Evolutionary conservation across 306 rosid genomes (phyloP), one percentile per base, ranked within the genome.

Genomic region (Pterocarpus macrocarpus): DNA sequence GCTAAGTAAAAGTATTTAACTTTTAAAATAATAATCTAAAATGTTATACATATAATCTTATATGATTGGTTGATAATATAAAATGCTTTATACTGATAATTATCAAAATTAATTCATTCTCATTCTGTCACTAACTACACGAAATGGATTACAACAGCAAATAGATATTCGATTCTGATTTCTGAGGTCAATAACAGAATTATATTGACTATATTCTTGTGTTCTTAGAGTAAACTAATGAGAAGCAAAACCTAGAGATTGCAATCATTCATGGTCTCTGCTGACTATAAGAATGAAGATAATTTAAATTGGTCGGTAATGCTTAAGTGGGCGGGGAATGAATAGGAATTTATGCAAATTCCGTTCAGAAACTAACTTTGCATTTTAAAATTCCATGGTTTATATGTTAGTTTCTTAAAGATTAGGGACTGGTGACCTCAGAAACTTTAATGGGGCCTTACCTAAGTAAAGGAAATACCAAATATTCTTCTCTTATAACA

Each of bases 301-400:
- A 83, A 67, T 69, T 80, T 83, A 71, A 78, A 59, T 34, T 34
- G 69, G 57, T 63, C 61, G 43, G 74, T 71, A 44, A 16, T 39
- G 58, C 44, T 44, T 17, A 73, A 62, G 45, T 77, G 33, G 59
- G 1, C 8, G 47, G 64, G 0, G 43, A 55, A 55, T 32, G 82
- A 65, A 34, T 45, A 11, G 71, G 92, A 81, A 90, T 79, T 83
- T 78, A 85, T 86, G 87, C 94, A 81, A 78, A 77, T 85, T 83
- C 87, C 75, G 79, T 75, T 71, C 33, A 47, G 22, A 77, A 74
- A 58, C 69, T 43, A 38, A 61, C 78, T 82, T 84, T 74, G 53
- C 43, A 80, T 64, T 84, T 69, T 69, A 56, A 47, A 82, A 82
- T 77, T 59, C 45, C 73, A 70, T 66, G 69, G 71, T 55, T 76